phyloP scores from a whole-genome alignment of 495 filamentous ascomycete species.

The Trichoderma virens region DNA sequence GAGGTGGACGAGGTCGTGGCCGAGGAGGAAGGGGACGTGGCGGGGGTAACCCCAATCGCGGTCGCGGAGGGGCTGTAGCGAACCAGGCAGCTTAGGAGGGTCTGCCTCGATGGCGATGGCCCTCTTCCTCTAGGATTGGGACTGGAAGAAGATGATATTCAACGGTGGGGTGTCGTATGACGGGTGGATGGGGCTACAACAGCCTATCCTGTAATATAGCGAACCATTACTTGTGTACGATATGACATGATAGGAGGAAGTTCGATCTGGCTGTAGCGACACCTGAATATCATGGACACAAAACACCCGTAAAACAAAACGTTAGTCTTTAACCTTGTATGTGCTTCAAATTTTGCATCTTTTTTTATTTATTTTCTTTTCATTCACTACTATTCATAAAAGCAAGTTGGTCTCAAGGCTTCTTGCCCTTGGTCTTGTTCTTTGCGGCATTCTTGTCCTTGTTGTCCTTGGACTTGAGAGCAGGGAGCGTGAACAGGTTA shows the following conservation, averaged over 20 bases:
- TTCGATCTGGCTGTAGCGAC: too few relatives aligned
- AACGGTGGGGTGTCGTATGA: too few relatives aligned
- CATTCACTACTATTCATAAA: not conserved
- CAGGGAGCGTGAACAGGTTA: conserved; percentile 64
- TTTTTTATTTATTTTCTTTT: not conserved
- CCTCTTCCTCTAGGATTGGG: not conserved
- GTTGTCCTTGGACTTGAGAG: conserved; percentile 48
- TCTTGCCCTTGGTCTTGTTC: conserved; percentile 7
- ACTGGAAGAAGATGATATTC: not conserved
- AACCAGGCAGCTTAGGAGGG: not conserved
- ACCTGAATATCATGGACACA: too few relatives aligned
- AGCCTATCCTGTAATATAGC: too few relatives aligned
- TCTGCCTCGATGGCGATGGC: too few relatives aligned
- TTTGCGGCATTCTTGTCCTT: conserved; percentile 15
- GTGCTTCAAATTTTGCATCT: not conserved
- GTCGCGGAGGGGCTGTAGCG: conserved; percentile 15
- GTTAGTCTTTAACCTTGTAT: too few relatives aligned
- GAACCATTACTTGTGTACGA: too few relatives aligned
- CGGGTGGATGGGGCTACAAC: too few relatives aligned
- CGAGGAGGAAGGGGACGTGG: conserved; percentile 30
- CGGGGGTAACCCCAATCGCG: conserved; percentile 17
- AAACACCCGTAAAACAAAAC: too few relatives aligned
- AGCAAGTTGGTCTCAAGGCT: not conserved
- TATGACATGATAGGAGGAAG: too few relatives aligned
- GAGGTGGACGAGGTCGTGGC: conserved; percentile 48